These are phyloP conservation scores for Fusarium chlamydosporum DNA, from an alignment of 2,329 filamentous ascomycete species.

Conservation along the genomic window DNA sequence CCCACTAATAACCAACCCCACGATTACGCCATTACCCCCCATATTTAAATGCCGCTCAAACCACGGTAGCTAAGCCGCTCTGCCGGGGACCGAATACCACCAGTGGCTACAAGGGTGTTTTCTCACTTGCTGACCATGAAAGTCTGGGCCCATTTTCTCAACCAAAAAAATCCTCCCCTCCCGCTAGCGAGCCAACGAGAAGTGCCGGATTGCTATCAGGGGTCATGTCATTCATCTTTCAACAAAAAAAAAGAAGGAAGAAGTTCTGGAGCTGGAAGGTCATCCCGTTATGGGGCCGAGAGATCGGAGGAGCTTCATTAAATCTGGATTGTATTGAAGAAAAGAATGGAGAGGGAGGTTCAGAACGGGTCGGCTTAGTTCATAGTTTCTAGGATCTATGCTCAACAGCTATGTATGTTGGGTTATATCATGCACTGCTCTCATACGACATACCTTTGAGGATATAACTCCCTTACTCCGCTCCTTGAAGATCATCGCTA, in stretches of 20 bases:
- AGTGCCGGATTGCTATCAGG: conserved; percentile 45
- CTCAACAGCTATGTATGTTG: conserved; percentile 19
- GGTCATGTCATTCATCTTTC: conserved; percentile 24
- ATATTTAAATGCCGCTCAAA: conserved; percentile 29
- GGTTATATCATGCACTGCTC: neutral
- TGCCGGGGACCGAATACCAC: conserved; percentile 32
- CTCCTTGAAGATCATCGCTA: conserved; percentile 14
- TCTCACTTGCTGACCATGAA: neutral
- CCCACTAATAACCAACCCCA: conserved; percentile 28
- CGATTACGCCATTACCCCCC: conserved; percentile 34
- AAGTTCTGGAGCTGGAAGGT: conserved; percentile 2
- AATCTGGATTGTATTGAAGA: neutral
- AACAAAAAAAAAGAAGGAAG: conserved; percentile 38
- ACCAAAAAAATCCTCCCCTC: conserved; percentile 34
- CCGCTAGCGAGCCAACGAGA: conserved; percentile 45
- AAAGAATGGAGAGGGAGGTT: neutral
- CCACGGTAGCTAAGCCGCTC: conserved; percentile 27
- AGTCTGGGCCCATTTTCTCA: conserved; percentile 26
- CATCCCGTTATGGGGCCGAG: conserved; percentile 22
- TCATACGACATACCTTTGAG: neutral
- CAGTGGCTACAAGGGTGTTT: neutral
- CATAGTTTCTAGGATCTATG: neutral
- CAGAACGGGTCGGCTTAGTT: neutral
- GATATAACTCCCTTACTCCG: neutral
- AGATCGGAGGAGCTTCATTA: neutral